Evolutionary conservation across 805 yeast genomes (phyloP), one percentile per base, ranked within the genome.

Genomic region (Teunomyces stri): DNA sequence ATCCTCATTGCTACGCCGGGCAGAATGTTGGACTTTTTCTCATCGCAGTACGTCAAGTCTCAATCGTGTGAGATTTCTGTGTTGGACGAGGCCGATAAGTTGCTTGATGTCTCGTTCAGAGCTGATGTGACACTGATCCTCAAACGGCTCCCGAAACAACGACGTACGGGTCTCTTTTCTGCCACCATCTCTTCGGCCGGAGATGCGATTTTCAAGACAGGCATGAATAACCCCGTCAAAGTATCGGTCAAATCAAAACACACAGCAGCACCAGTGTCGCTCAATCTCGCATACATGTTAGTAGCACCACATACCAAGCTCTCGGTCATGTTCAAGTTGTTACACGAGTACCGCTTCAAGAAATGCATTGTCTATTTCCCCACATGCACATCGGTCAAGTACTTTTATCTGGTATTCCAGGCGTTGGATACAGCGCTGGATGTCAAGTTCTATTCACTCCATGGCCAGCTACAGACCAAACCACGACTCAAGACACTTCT

Each of bases 1-100:
- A 81, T 94, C 22, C 54, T 94, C 13, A 80, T 94, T 9, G 97
- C 95, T 0, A 94, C 98, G 0, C 98, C 98, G 0, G 99, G 99
- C 4, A 77, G 98, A 56, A 60, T 88, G 20, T 64, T 84, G 12
- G 97, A 94, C 51, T 83, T 94, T 57, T 60, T 91, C 16, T 68
- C 79, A 9, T 77, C 86, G 6, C 67, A 75, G 12, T 64, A 69
- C 20, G 85, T 90, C 3, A 80, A 79, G 52, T 76, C 89, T 0
- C 68, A 70, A 4, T 75, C 85, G 3, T 76, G 90, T 43, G 95
- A 89, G 54, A 78, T 87, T 33, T 75, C 88, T 10, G 83, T 94
- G 4, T 64, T 94, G 35, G 99, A 94, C 64, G 98, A 94, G 67
- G 98, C 98, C 5, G 99, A 94, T 59, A 80, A 89, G 55, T 72